These are phyloP conservation scores for Debaryomyces sp. DNA, from an alignment of 1,139 yeast species.

Conservation along the genomic window DNA sequence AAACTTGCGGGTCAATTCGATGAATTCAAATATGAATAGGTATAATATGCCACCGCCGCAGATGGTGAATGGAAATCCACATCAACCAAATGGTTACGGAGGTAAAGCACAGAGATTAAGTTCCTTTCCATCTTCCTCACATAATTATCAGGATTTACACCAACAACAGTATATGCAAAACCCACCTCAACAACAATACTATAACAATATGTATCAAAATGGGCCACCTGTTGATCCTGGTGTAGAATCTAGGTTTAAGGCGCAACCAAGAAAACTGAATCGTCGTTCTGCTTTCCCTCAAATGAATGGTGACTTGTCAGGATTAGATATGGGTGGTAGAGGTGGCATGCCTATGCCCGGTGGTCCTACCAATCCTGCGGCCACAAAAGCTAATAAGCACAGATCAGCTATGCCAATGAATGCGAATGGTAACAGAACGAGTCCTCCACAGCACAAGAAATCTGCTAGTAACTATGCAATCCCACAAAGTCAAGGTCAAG, in stretches of 20 bases:
- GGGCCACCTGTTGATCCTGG: slow-evolving; percentile 33
- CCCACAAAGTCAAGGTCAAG: neutral
- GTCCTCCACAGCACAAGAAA: slow-evolving; percentile 19
- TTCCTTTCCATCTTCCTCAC: slow-evolving; percentile 20
- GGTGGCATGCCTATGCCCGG: slow-evolving; percentile 53
- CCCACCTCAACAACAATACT: slow-evolving; percentile 8
- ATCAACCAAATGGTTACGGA: slow-evolving; percentile 5
- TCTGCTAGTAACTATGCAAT: slow-evolving; percentile 12
- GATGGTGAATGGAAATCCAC: slow-evolving; percentile 10
- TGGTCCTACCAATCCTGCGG: slow-evolving; percentile 11
- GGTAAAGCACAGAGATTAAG: slow-evolving; percentile 16
- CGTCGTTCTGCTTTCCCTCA: slow-evolving; percentile 42
- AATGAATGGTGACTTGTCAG: slow-evolving; percentile 35
- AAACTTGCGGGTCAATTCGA: slow-evolving; percentile 20
- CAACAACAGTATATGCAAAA: slow-evolving; percentile 9
- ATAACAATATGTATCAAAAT: slow-evolving; percentile 14
- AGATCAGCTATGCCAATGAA: slow-evolving; percentile 13
- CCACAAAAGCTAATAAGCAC: slow-evolving; percentile 1
- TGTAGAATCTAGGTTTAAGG: slow-evolving; percentile 28
- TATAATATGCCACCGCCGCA: slow-evolving; percentile 8
- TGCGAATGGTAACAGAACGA: slow-evolving; percentile 8
- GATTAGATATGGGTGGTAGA: slow-evolving; percentile 51
- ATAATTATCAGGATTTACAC: slow-evolving; percentile 16
- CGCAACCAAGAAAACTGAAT: slow-evolving; percentile 32
- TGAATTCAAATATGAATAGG: slow-evolving; percentile 4